phyloP scores from a whole-genome alignment of 169 alveolate species.

The Eimeria maxima region DNA sequence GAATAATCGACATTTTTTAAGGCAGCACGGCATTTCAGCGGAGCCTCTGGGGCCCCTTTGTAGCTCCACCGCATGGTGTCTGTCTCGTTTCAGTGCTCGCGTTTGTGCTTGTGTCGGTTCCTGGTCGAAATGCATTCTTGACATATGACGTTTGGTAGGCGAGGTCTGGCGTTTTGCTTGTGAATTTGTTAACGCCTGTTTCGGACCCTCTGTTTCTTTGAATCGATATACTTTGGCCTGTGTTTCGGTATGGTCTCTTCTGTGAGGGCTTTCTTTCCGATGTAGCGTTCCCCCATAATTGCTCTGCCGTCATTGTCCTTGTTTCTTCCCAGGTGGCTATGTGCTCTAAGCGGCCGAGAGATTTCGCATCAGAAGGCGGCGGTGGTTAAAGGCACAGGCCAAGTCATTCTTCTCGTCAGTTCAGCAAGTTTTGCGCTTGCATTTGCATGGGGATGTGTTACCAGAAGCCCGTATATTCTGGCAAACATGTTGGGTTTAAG shows the following conservation, averaged over 20 bases:
- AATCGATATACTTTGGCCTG: not conserved
- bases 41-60: too few relatives aligned
- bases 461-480: not conserved
- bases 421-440: not conserved
- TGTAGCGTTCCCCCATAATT: not conserved
- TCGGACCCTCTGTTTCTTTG: not conserved
- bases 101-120: not conserved
- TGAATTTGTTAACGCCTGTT: not conserved
- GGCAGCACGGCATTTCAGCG: too few relatives aligned
- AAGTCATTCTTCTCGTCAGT: constrained; percentile 63
- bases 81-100: not conserved
- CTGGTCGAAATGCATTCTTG: not conserved
- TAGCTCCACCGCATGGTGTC: not conserved
- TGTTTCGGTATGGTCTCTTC: not conserved
- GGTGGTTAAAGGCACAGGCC: constrained; percentile 69
- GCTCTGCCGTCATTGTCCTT: not conserved
- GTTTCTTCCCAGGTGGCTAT: constrained; percentile 64
- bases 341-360: constrained; percentile 64
- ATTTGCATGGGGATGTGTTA: not conserved
- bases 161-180: not conserved
- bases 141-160: not conserved
- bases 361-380: constrained; percentile 81
- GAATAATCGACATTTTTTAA: too few relatives aligned
- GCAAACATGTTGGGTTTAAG: not conserved
- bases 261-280: not conserved